Percentiles rank a stretch among this genome's conserved stretches.
Conservation (phyloP, 306 rosid species). For the Lathyrus oleraceus region DNA sequence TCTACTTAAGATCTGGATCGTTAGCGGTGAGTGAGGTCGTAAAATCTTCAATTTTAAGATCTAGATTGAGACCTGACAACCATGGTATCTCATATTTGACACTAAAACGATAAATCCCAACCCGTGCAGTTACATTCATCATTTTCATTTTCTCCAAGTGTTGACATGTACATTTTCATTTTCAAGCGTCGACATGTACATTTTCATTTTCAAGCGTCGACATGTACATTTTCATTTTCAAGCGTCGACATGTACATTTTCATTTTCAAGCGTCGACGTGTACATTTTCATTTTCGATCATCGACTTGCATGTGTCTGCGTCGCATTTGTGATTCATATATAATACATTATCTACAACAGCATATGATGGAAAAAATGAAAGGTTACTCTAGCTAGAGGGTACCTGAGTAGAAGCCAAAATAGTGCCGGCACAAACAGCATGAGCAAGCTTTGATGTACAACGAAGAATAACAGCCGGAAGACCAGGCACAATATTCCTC, state of each 20-base stretch:
- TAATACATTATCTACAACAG: neutral
- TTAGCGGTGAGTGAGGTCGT: too few species aligned
- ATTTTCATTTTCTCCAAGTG: neutral
- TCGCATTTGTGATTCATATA: neutral
- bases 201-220: too few species aligned
- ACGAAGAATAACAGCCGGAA: conserved; percentile 76
- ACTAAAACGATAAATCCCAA: neutral
- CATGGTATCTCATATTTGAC: neutral
- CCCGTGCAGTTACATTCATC: neutral
- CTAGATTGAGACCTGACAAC: too few species aligned
- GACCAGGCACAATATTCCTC: conserved; percentile 85
- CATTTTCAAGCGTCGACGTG: neutral
- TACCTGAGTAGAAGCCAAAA: conserved; percentile 81
- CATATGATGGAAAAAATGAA: neutral
- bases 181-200: neutral
- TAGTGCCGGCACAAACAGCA: conserved; percentile 73
- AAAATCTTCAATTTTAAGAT: too few species aligned
- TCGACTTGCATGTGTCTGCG: neutral
- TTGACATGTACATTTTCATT: neutral
- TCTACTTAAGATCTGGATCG: too few species aligned
- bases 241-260: neutral
- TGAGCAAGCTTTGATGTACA: conserved; percentile 77
- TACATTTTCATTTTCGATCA: neutral
- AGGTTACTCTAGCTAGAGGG: neutral
- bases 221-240: neutral